Base-by-base conservation (phyloP, 495 filamentous ascomycete species). In the Haplographium delicatum region DNA sequence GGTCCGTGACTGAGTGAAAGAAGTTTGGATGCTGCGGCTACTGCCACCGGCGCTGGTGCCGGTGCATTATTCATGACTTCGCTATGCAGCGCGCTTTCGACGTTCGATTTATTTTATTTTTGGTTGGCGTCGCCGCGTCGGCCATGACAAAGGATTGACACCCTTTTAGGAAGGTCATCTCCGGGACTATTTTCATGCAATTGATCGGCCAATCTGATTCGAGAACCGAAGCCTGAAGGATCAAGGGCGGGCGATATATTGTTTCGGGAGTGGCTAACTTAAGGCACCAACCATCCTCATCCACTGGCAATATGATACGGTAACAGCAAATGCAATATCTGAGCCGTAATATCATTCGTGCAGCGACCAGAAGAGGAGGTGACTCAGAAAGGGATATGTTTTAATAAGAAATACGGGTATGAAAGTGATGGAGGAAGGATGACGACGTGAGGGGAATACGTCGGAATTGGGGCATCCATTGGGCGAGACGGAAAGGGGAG, bases 111-210 rank as follows among this genome's bases (percentile, higher is more conserved):
- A n/a, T n/a, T n/a, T n/a, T n/a, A n/a, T n/a, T n/a, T n/a, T n/a
- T n/a, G n/a, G n/a, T n/a, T n/a, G n/a, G n/a, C n/a, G n/a, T n/a
- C n/a, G n/a, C n/a, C n/a, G n/a, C n/a, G n/a, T n/a, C n/a, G n/a
- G n/a, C n/a, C n/a, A n/a, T n/a, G n/a, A n/a, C n/a, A n/a, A n/a
- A n/a, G n/a, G 30, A 10, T 23, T 27, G 38, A 44, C 50, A 24
- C 52, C 46, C 23, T 11, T 35, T 55, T 50, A 18, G 52, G 52
- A 11, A 55, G 24, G 30, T 47, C 41, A 50, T 51, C 53, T 56
- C 53, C 53, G 53, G 26, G 18, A 10, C 53, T 51, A 56, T 41
- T 31, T n/a, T 50, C 41, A 54, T 54, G 52, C 52, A 54, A 42
- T 54, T 44, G 52, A 37, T 44, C 40, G 39, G 35, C 52, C 44